Conservation (phyloP, 768 basidiomycete genomes). For the Mycena metata region DNA sequence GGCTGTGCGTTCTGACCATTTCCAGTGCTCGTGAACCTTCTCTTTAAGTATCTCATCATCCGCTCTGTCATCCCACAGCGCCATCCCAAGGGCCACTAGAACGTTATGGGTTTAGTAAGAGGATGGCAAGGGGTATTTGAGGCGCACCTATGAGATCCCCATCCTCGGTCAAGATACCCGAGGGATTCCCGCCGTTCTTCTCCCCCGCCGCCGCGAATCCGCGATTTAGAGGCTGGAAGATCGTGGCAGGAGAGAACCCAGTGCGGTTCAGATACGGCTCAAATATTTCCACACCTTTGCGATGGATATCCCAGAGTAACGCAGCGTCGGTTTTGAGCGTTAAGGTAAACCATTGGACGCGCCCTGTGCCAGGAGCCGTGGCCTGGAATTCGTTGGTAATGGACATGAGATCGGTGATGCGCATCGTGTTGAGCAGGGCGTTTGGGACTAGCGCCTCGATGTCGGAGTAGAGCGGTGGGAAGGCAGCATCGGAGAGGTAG, state of each 20-base stretch:
- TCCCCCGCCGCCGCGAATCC: slow-evolving; percentile 20
- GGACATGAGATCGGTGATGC: slow-evolving; percentile 31
- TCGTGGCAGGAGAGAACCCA: slow-evolving; percentile 26
- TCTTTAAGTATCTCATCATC: slow-evolving; percentile 36
- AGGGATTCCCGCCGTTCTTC: slow-evolving; percentile 37
- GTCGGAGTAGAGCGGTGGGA: slow-evolving; percentile 36
- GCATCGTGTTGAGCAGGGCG: slow-evolving; percentile 34
- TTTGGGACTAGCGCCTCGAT: slow-evolving; percentile 19
- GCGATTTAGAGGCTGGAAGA: slow-evolving; percentile 33
- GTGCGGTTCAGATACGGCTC: slow-evolving; percentile 32
- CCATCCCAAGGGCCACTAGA: slow-evolving; percentile 33
- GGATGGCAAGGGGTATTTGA: background rate
- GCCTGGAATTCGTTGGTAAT: slow-evolving; percentile 36
- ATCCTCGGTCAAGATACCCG: slow-evolving; percentile 30
- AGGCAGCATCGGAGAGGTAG: slow-evolving; percentile 30
- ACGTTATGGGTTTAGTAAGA: background rate
- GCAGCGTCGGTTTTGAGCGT: slow-evolving; percentile 35
- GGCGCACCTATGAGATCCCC: slow-evolving; percentile 34
- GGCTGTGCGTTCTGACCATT: slow-evolving; percentile 32
- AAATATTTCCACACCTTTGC: slow-evolving; percentile 34
- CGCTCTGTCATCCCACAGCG: slow-evolving; percentile 32
- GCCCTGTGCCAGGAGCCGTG: slow-evolving; percentile 29
- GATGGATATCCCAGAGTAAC: slow-evolving; percentile 34
- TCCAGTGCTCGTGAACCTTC: slow-evolving; percentile 22
- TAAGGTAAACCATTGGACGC: slow-evolving; percentile 35